Evolutionary conservation across 805 yeast genomes (phyloP).

Genomic region (Candida verbasci): DNA sequence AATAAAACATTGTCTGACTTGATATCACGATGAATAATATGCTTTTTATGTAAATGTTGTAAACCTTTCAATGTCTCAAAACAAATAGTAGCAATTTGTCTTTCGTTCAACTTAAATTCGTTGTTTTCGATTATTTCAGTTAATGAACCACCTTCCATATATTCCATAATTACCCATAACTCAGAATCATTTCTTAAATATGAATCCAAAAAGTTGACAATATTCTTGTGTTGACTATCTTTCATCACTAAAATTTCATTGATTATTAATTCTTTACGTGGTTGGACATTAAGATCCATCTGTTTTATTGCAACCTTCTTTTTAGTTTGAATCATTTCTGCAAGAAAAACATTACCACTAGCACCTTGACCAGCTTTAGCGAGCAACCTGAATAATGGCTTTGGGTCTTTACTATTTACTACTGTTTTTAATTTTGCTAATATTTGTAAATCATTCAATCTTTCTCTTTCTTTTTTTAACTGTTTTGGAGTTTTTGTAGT

Average conservation of each 20-base stretch:
- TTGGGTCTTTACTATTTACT: slow-evolving; percentile 82
- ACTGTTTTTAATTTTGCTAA: slow-evolving; percentile 78
- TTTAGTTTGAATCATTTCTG: slow-evolving; percentile 56
- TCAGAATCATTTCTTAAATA: slow-evolving; percentile 76
- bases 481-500: slow-evolving; percentile 34
- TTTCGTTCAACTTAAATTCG: slow-evolving; percentile 63
- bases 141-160: slow-evolving; percentile 97
- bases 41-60: slow-evolving; percentile 85
- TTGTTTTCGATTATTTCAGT: slow-evolving; percentile 95
- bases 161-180: slow-evolving; percentile 99
- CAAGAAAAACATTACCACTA: slow-evolving; percentile 89
- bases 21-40: slow-evolving; percentile 72
- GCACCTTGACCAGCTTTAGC: slow-evolving; percentile 98
- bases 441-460: slow-evolving; percentile 80
- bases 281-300: slow-evolving; percentile 88
- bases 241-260: slow-evolving; percentile 97
- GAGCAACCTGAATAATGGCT: slow-evolving; percentile 68
- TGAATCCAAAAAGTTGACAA: slow-evolving; percentile 91
- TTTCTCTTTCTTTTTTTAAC: slow-evolving; percentile 37
- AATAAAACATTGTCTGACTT: slow-evolving; percentile 44
- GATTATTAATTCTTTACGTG: slow-evolving; percentile 90
- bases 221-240: slow-evolving; percentile 89
- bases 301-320: slow-evolving; percentile 91
- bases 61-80: slow-evolving; percentile 87
- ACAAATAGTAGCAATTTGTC: slow-evolving; percentile 89